Evolutionary conservation across 768 basidiomycete species (phyloP).

Genomic region (Hygrocybe coccinea): DNA sequence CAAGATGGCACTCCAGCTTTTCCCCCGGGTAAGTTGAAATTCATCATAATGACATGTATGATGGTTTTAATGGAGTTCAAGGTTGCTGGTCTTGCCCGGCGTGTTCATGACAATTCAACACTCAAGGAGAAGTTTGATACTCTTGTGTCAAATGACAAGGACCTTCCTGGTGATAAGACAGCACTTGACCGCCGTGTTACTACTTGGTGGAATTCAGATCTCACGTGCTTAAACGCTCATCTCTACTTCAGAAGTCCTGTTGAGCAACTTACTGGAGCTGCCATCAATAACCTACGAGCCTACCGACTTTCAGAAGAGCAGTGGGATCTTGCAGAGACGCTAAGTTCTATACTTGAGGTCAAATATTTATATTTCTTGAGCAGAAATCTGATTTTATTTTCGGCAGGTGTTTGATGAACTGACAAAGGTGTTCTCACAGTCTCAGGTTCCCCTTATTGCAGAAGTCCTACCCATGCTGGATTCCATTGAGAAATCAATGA

Average conservation of each 20-base stretch:
- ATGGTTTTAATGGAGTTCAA: neutral
- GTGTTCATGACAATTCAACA: slow-evolving; percentile 21
- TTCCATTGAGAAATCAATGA: neutral
- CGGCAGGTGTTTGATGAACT: neutral
- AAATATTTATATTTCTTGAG: neutral
- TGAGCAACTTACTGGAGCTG: slow-evolving; percentile 17
- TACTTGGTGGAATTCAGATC: neutral
- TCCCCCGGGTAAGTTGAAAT: slow-evolving; percentile 8
- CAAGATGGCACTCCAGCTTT: slow-evolving; percentile 14
- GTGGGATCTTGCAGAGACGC: neutral
- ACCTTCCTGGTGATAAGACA: slow-evolving; percentile 8
- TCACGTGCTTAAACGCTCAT: slow-evolving; percentile 22
- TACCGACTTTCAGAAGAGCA: slow-evolving; percentile 16
- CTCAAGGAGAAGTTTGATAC: slow-evolving; percentile 24
- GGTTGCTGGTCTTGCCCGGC: slow-evolving; percentile 23
- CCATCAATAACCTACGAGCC: slow-evolving; percentile 11
- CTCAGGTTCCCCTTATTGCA: neutral
- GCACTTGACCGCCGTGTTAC: slow-evolving; percentile 14
- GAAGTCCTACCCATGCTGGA: neutral
- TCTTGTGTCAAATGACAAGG: slow-evolving; percentile 15
- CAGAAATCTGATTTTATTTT: neutral
- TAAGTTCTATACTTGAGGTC: neutral
- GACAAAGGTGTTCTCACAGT: neutral
- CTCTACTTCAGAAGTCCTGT: slow-evolving; percentile 21
- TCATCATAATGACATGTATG: no score